Evolutionary conservation across 2,329 filamentous ascomycete species (phyloP).

Genomic region (Diaporthe capsici): DNA sequence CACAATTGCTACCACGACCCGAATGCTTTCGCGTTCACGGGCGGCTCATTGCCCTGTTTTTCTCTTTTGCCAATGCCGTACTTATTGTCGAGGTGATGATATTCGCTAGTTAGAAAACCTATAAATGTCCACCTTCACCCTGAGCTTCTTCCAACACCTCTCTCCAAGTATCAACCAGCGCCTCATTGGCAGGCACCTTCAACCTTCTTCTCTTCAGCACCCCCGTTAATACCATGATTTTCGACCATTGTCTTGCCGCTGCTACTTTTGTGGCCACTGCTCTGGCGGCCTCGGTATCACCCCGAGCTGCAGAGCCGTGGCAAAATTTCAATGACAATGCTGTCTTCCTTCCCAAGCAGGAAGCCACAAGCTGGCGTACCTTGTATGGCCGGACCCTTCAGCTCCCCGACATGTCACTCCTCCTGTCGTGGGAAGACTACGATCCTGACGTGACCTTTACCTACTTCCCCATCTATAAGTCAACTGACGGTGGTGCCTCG

Average conservation of each 20-base stretch:
- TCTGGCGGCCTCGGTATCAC: background rate
- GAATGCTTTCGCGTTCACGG: background rate
- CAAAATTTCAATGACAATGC: constrained; percentile 14
- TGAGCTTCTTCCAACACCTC: too few species aligned
- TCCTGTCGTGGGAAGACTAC: constrained; percentile 24
- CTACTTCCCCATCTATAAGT: constrained; percentile 67
- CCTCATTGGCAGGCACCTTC: background rate
- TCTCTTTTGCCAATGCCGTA: background rate
- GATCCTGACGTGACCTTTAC: constrained; percentile 9
- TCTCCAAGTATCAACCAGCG: background rate
- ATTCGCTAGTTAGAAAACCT: background rate
- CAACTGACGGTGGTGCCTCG: constrained; percentile 65
- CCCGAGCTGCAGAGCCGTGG: background rate
- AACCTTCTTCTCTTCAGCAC: background rate
- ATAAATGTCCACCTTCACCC: background rate
- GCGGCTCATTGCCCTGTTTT: background rate
- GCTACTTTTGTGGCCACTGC: background rate
- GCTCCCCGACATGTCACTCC: constrained; percentile 10
- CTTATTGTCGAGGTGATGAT: background rate
- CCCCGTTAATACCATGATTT: background rate
- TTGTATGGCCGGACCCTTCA: background rate
- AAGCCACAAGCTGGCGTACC: constrained; percentile 13
- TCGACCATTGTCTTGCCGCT: background rate
- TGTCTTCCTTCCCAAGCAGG: background rate
- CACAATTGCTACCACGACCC: background rate